Base-by-base conservation (phyloP, 441 rosid species). In the Populus trichocarpa region DNA sequence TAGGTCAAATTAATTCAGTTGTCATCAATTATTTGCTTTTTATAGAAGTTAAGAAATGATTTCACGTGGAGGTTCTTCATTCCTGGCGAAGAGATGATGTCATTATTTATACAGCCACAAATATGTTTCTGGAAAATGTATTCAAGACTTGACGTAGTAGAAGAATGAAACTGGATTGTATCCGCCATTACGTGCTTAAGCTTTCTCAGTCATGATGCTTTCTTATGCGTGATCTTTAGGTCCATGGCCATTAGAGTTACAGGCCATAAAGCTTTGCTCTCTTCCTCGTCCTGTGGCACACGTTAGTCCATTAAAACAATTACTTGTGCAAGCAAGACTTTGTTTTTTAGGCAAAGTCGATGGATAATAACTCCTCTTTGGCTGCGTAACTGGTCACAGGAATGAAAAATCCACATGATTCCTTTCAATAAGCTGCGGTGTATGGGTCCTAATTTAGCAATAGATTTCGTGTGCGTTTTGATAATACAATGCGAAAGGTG, bases 231-330 rank as follows among this genome's bases (percentile, higher is more conserved):
- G 65, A 53, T 23, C 36, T 50, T 46, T 9, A 6, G 33, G 22
- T 9, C 59, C 12, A 16, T 67, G 6, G 66, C 26, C 66, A 61
- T 22, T 61, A 22, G 0, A 61, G 13, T 61, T 22, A 50, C 25
- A 20, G 8, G 18, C 23, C 64, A 75, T 28, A 66, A 33, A 72
- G 32, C 18, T 72, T 10, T 61, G 66, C 78, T 78, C 87, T 32
- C 70, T 85, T 84, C 75, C 74, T 82, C 88, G 84, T 33, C 95
- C 95, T 2, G 88, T 82, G 76, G 87, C 94, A 61, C 91, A 85
- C 46, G 77, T 88, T 76, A 89, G 96, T 9, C 96, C 97, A 53
- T 95, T 95, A 81, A 89, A 85, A 75, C 23, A 2, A 59, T n/a
- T n/a, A 59, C 23, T 9, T 22, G 66, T 22, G 28, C 28, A 61